A percentile compares a stretch with the other conserved stretches of the same genome.
These are phyloP conservation scores for Colletotrichum sojae DNA, from an alignment of 2,329 filamentous ascomycete genomes.

Conservation along the genomic window DNA sequence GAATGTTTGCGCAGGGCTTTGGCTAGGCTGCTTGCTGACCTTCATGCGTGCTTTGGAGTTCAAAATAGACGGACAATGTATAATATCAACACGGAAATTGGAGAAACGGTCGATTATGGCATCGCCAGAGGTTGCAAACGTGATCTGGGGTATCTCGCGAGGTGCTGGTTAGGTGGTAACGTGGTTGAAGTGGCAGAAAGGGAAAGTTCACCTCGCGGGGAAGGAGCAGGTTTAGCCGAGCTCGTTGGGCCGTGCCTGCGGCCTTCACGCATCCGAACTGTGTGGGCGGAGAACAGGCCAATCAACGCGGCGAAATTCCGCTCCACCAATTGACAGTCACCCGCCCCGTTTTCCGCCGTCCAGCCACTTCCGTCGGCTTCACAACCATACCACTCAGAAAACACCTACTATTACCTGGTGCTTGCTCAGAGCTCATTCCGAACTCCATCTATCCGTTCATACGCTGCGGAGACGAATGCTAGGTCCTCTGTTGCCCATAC, in stretches of 20 bases:
- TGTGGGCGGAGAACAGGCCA: neutral
- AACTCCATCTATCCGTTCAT: neutral
- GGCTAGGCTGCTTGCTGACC: neutral
- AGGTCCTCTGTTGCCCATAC: neutral
- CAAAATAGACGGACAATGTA: conserved; percentile 1
- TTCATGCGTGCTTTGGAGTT: neutral
- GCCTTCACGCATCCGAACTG: neutral
- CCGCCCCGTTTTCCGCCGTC: neutral
- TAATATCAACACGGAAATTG: neutral
- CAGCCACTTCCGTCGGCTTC: neutral
- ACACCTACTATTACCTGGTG: neutral
- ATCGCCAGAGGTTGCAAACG: no score
- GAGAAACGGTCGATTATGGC: no score
- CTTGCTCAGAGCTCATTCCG: neutral
- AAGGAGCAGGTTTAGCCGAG: conserved; percentile 24
- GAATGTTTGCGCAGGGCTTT: neutral
- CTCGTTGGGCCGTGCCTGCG: neutral
- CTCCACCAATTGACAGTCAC: conserved; percentile 16
- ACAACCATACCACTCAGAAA: neutral
- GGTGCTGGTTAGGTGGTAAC: neutral
- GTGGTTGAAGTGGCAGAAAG: neutral
- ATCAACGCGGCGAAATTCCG: conserved; percentile 13
- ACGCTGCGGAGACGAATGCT: no score
- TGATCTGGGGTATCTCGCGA: no score
- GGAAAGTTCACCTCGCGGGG: neutral